Evolutionary conservation across 1,284 basidiomycete species (phyloP).

Genomic region (Rhizoctonia solani): DNA sequence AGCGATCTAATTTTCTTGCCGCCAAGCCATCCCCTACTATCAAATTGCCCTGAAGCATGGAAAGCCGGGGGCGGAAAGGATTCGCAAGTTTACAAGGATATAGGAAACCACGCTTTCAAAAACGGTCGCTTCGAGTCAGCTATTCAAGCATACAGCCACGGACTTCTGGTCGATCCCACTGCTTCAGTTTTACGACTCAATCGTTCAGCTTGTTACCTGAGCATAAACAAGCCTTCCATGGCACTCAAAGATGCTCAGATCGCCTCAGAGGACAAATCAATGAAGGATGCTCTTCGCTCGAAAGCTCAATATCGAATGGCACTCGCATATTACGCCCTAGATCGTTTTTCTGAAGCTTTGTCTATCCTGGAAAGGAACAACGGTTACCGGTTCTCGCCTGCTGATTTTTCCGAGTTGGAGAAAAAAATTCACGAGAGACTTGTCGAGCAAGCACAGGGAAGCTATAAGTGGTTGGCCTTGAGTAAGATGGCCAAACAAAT

Average conservation of each 20-base stretch:
- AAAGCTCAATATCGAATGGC: conserved; percentile 39
- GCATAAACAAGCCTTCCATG: conserved; percentile 40
- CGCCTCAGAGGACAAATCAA: conserved; percentile 34
- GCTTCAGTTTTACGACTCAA: conserved; percentile 31
- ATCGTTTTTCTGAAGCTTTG: conserved; percentile 35
- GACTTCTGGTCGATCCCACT: conserved; percentile 7
- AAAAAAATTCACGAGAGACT: conserved; percentile 19
- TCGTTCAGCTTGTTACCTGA: conserved; percentile 37
- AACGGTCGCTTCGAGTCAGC: conserved; percentile 10
- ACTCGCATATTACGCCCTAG: conserved; percentile 36
- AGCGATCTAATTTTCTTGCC: conserved; percentile 43
- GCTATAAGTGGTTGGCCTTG: conserved; percentile 39
- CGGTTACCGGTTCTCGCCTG: background rate
- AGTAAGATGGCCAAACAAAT: conserved; percentile 26
- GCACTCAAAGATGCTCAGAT: conserved; percentile 39
- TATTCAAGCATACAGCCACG: conserved; percentile 23
- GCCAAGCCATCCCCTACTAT: background rate
- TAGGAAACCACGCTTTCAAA: conserved; percentile 33
- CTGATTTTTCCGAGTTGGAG: conserved; percentile 1
- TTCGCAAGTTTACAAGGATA: conserved; percentile 13
- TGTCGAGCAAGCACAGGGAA: conserved; percentile 35
- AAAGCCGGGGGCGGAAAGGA: background rate
- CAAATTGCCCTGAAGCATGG: conserved; percentile 8
- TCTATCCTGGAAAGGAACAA: conserved; percentile 3
- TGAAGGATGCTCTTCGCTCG: conserved; percentile 22